Evolutionary conservation across 139 green algal species (phyloP), one percentile per base, ranked within the genome.

Genomic region (Haematococcus sp.): DNA sequence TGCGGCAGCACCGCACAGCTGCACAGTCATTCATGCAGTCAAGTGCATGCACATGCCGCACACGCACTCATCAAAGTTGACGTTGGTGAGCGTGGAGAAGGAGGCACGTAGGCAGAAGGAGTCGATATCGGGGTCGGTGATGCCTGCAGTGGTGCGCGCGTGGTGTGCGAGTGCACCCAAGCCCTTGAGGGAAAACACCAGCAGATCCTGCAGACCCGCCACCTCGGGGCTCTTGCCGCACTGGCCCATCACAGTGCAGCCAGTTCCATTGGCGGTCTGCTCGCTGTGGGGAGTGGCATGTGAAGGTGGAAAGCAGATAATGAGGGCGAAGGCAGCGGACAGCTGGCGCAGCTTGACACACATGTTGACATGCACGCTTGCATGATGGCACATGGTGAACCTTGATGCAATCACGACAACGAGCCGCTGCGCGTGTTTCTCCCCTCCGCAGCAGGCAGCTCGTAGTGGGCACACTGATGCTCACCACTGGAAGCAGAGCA

Each of bases 11-110:
- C 40, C n/a, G 40, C 40, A 49, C 11, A 7, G 40, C 7, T 7
- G 40, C 40, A 49, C 40, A 49, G 40, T 7, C 40, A 49, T 49
- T 7, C 40, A 49, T 49, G 40, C 40, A 7, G 7, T 7, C 40
- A 7, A 49, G 40, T 49, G 40, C 40, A 16, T 30, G 22, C 63
- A 70, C 46, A 19, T 33, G 32, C 31, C 5, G 34, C 59, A 44
- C 40, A 49, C 40, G 40, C 40, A 49, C 40, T 71, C 72, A 23
- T 71, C 60, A 40, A 77, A 77, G 61, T 77, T 93, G 69, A 93
- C 83, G 63, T 94, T 94, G 66, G 88, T 94, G 11, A 94, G 78
- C 2, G 85, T 90, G 30, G 77, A 76, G 74, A 93, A 93, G 34
- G 81, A 85, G 40, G 74, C 59, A 49, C 34, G 22, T 22, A 46